These are phyloP conservation scores for Boletus speciosus DNA, from an alignment of 768 basidiomycete genomes.

Conservation along the genomic window DNA sequence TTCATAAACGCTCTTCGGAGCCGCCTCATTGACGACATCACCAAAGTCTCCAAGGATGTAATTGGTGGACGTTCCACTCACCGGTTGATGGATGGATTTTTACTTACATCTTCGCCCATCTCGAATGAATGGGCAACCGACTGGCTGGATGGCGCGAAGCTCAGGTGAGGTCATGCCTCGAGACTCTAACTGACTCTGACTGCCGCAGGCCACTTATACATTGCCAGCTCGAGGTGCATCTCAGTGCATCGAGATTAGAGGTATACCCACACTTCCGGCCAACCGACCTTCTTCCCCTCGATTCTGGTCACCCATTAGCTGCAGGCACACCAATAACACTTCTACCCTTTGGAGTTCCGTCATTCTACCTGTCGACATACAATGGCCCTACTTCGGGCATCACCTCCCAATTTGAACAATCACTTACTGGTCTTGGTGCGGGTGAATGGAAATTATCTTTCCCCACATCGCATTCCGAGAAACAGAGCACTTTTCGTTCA, in stretches of 20 bases:
- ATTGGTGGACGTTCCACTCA: slow-evolving; percentile 36
- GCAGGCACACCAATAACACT: slow-evolving; percentile 67
- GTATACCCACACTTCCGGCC: slow-evolving; percentile 60
- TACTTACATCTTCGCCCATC: slow-evolving; percentile 46
- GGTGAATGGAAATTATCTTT: slow-evolving; percentile 42
- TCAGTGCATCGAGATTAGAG: slow-evolving; percentile 46
- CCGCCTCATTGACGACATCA: slow-evolving; percentile 49
- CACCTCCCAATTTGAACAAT: slow-evolving; percentile 58
- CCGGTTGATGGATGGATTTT: slow-evolving; percentile 59
- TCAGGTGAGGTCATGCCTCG: slow-evolving; percentile 37
- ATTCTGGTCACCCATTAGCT: slow-evolving; percentile 38
- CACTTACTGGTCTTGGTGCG: slow-evolving; percentile 60
- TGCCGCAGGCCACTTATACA: slow-evolving; percentile 53
- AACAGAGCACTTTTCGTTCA: slow-evolving; percentile 18
- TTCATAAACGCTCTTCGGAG: slow-evolving; percentile 66
- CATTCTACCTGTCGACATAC: slow-evolving; percentile 70
- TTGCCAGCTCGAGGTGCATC: slow-evolving; percentile 56
- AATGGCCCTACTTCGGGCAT: slow-evolving; percentile 62
- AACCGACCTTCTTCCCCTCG: slow-evolving; percentile 57
- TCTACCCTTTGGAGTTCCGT: slow-evolving; percentile 68
- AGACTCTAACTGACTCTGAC: slow-evolving; percentile 11
- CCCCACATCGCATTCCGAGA: slow-evolving; percentile 15
- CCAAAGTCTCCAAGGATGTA: slow-evolving; percentile 36
- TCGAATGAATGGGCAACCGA: slow-evolving; percentile 60
- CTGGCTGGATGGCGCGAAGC: slow-evolving; percentile 55